phyloP scores from a whole-genome alignment of 306 rosid species.

The Vigna unguiculata region DNA sequence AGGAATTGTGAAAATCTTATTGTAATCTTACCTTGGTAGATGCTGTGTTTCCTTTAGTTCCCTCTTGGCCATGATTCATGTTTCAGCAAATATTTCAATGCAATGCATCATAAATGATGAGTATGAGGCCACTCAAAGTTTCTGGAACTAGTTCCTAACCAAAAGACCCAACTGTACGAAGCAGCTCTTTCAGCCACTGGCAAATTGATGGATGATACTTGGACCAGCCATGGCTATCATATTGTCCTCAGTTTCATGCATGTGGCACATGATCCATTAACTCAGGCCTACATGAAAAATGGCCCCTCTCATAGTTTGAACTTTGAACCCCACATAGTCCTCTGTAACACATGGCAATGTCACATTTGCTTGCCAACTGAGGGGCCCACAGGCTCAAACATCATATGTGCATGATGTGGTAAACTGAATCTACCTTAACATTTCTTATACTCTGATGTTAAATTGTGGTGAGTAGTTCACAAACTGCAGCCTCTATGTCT shows the following conservation, averaged over 20 bases:
- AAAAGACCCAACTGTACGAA: conserved; percentile 39
- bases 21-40: conserved; percentile 19
- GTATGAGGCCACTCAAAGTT: conserved; percentile 37
- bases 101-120: conserved; percentile 30
- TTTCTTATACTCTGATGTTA: neutral
- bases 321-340: conserved; percentile 45
- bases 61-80: conserved; percentile 36
- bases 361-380: conserved; percentile 47
- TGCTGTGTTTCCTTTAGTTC: conserved; percentile 12
- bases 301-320: conserved; percentile 6
- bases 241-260: conserved; percentile 41
- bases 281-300: conserved; percentile 5
- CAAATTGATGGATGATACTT: conserved; percentile 44
- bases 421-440: neutral
- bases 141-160: conserved; percentile 29
- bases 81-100: conserved; percentile 33
- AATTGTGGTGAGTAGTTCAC: conserved; percentile 8
- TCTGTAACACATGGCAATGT: conserved; percentile 51
- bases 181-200: conserved; percentile 42
- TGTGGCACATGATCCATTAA: conserved; percentile 40
- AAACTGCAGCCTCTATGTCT: neutral
- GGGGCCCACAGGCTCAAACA: conserved; percentile 22
- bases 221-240: conserved; percentile 46
- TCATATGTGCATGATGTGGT: neutral
- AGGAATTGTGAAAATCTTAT: conserved; percentile 14